phyloP scores from a whole-genome alignment of 1,284 basidiomycete species.

The Ganoderma boninense region DNA sequence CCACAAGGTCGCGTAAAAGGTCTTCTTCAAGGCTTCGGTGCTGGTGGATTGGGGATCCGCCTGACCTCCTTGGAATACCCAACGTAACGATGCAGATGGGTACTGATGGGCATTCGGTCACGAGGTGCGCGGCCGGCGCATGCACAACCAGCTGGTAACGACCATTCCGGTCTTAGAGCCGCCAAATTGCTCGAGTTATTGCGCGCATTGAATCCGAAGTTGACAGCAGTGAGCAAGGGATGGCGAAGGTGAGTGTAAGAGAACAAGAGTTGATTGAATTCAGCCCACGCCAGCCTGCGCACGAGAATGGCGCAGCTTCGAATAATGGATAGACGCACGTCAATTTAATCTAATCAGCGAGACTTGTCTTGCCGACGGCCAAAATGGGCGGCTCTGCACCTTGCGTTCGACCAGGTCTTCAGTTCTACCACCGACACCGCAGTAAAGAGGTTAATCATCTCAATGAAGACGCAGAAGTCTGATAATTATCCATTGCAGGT shows the following conservation, averaged over 20 bases:
- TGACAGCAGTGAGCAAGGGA: neutral
- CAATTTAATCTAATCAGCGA: neutral
- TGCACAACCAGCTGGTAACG: neutral
- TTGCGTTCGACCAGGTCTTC: neutral
- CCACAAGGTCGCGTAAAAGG: neutral
- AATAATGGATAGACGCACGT: neutral
- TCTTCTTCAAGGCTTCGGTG: neutral
- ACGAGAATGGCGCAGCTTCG: neutral
- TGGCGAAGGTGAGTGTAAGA: neutral
- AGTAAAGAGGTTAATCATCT: neutral
- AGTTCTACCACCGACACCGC: neutral
- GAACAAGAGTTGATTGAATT: neutral
- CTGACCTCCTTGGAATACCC: neutral
- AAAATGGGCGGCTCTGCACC: neutral
- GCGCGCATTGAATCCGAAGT: neutral
- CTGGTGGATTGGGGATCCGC: neutral
- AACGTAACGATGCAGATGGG: neutral
- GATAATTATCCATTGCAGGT: neutral
- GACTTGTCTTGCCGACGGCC: no score
- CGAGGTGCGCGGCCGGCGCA: neutral
- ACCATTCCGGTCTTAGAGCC: neutral
- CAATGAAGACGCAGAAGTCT: neutral
- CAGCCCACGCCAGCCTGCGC: neutral
- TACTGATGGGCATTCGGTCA: neutral
- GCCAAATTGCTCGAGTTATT: neutral